A percentile compares a stretch with the other conserved stretches of the same genome.
Conservation (phyloP, 2,329 filamentous ascomycete genomes). For the Ophiostoma perfectum region DNA sequence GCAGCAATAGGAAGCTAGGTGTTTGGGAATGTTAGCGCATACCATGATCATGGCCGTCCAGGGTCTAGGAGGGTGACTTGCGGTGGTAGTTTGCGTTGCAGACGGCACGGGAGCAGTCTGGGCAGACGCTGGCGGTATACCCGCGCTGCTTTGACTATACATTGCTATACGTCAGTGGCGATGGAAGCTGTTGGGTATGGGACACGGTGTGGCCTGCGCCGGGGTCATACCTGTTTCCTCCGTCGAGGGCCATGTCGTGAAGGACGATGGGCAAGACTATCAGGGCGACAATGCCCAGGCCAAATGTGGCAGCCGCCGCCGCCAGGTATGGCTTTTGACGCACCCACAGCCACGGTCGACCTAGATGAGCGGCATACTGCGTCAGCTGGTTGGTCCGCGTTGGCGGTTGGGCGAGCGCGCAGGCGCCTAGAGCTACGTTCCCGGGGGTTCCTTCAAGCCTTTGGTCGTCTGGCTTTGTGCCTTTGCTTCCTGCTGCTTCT, state of each 20-base stretch:
- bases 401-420: too few relatives aligned
- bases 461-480: not conserved
- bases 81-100: not conserved
- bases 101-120: not conserved
- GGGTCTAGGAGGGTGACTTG: not conserved
- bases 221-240: not conserved
- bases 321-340: constrained; percentile 21
- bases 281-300: constrained; percentile 19
- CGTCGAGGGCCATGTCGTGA: constrained; percentile 16
- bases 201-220: too few relatives aligned
- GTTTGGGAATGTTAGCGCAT: not conserved
- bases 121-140: not conserved
- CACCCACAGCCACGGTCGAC: constrained; percentile 1
- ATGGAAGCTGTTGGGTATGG: too few relatives aligned
- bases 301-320: constrained; percentile 9
- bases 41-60: not conserved
- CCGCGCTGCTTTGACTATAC: too few relatives aligned
- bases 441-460: not conserved
- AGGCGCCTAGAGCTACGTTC: not conserved
- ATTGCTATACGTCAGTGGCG: not conserved
- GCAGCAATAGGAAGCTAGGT: not conserved
- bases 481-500: not conserved
- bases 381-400: not conserved
- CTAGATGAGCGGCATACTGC: not conserved
- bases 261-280: constrained; percentile 21